Conservation (phyloP, 257 asterid species). For the Nicotiana attenuata region DNA sequence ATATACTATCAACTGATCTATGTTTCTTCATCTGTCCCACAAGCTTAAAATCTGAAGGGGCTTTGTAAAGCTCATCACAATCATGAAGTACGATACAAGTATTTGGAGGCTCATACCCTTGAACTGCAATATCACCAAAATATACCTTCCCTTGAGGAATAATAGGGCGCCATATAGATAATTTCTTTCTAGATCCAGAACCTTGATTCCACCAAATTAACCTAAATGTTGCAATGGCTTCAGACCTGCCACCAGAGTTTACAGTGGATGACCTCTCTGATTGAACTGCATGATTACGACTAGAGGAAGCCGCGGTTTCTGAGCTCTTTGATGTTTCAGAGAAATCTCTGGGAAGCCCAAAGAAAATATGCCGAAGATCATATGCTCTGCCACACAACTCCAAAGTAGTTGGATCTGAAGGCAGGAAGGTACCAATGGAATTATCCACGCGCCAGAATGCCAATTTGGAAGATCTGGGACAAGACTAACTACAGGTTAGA, state of each 20-base stretch:
- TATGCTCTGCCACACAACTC: conserved; percentile 56
- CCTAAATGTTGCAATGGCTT: conserved; percentile 75
- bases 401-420: conserved; percentile 62
- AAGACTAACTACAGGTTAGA: neutral
- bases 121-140: conserved; percentile 92
- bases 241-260: conserved; percentile 64
- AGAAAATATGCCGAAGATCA: conserved; percentile 62
- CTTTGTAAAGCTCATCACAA: conserved; percentile 59
- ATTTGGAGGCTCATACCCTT: conserved; percentile 92
- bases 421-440: conserved; percentile 78
- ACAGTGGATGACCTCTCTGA: conserved; percentile 61
- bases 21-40: conserved; percentile 74
- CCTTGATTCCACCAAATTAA: conserved; percentile 98
- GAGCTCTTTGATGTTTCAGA: conserved; percentile 35
- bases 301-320: conserved; percentile 43
- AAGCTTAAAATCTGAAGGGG: conserved; percentile 74
- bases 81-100: conserved; percentile 73
- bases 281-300: conserved; percentile 37
- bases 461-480: conserved; percentile 49
- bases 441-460: conserved; percentile 98
- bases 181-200: conserved; percentile 77
- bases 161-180: conserved; percentile 96
- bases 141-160: conserved; percentile 80
- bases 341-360: conserved; percentile 47
- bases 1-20: conserved; percentile 52